Percentiles rank a stretch among this genome's conserved stretches.
Evolutionary conservation across 2,329 filamentous ascomycete species (phyloP).

Genomic region (Penicillium sp.): DNA sequence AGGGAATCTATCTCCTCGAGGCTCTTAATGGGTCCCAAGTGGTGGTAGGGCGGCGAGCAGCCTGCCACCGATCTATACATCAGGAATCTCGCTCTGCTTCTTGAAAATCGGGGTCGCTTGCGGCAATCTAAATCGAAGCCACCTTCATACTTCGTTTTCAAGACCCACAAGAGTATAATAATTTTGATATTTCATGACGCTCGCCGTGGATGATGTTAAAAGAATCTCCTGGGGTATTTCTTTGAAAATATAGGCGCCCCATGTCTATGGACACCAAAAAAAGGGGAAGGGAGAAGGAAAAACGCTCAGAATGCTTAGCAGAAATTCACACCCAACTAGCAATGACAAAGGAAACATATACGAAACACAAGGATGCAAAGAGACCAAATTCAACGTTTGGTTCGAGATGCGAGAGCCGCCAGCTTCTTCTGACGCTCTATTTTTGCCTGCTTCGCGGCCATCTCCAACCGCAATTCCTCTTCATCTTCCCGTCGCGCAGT

Average conservation of each 20-base stretch:
- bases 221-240: background rate
- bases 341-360: conserved; percentile 13
- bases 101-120: no score
- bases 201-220: conserved; percentile 21
- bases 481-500: conserved; percentile 52
- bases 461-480: conserved; percentile 48
- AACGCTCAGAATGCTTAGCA: conserved; percentile 40
- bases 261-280: background rate
- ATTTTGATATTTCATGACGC: conserved; percentile 26
- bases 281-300: conserved; percentile 13
- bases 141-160: background rate
- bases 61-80: no score
- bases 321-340: conserved; percentile 17
- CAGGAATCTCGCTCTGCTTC: no score
- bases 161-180: conserved; percentile 9
- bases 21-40: no score
- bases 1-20: no score
- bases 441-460: conserved; percentile 52
- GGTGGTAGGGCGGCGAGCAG: no score
- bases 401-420: conserved; percentile 40
- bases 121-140: no score
- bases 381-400: conserved; percentile 30
- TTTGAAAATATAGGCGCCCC: background rate
- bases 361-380: conserved; percentile 14
- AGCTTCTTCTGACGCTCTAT: conserved; percentile 50